Conservation (phyloP, 179 eudicot species). For the Spinacia oleracea region DNA sequence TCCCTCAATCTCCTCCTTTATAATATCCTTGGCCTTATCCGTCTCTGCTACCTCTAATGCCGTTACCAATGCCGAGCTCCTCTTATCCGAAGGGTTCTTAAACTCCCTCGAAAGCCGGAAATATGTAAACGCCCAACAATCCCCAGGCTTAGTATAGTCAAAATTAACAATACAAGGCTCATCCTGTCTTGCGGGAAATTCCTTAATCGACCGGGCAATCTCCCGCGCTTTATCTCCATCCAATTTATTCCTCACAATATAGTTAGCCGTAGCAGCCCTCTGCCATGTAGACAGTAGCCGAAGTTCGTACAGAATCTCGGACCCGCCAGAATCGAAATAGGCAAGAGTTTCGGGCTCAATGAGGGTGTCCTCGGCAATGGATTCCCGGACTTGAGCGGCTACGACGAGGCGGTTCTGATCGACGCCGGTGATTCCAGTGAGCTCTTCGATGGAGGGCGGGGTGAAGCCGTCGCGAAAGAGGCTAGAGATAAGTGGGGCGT, state of each 20-base stretch:
- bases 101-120: conserved; percentile 63
- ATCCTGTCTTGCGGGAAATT: conserved; percentile 54
- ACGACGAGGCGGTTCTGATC: conserved; percentile 82
- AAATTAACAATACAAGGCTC: conserved; percentile 63
- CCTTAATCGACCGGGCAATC: conserved; percentile 73
- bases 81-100: conserved; percentile 30
- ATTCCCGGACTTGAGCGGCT: conserved; percentile 65
- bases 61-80: conserved; percentile 39
- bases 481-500: conserved; percentile 69
- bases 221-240: conserved; percentile 58
- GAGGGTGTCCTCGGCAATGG: conserved; percentile 39
- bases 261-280: conserved; percentile 51
- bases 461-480: conserved; percentile 63
- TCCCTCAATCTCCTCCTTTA: conserved; percentile 47
- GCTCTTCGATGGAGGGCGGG: conserved; percentile 60
- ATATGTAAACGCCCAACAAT: conserved; percentile 67
- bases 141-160: conserved; percentile 57
- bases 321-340: conserved; percentile 59
- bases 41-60: conserved; percentile 58
- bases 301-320: conserved; percentile 70
- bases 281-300: conserved; percentile 51
- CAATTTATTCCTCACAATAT: conserved; percentile 33
- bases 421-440: conserved; percentile 70
- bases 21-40: conserved; percentile 44
- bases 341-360: conserved; percentile 38